Base-by-base conservation (phyloP, 2,329 filamentous ascomycete genomes). In the Domatiomyces catenatus region DNA sequence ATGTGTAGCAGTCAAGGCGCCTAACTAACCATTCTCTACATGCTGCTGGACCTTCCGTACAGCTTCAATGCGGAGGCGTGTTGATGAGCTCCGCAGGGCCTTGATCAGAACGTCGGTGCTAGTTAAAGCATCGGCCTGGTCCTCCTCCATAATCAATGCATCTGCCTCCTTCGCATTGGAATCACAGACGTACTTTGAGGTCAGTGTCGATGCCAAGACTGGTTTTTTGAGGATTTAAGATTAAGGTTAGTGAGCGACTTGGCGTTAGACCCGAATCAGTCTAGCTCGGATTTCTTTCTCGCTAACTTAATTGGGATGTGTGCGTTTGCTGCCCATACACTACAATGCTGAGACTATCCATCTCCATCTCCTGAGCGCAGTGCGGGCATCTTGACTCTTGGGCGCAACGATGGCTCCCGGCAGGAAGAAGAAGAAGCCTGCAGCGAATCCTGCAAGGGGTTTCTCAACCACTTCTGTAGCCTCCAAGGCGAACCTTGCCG, bases 401-500 rank as follows among this genome's bases (percentile, higher is more conserved):
- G 22, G 42, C 18, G 19, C 18, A 45, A n/a, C 20, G 17, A 90
- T 90, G 85, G 83, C 84, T 42, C 64, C 69, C 12, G 71, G 73
- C 55, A 84, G 57, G 86, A 68, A 94, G 71, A 94, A 95, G 72
- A 93, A 87, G 74, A 96, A 95, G 76, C 76, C 84, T 50, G 78
- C 79, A 22, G 79, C 83, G 28, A 96, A 95, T 67, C 86, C 89
- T 53, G 87, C 88, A 42, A 77, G 92, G 66, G 92, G 89, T 17
- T 94, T 95, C 69, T 87, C 90, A 57, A 98, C 92, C 4, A 93
- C 86, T 10, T 96, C 90, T 1, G 77, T 94, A 53, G 86, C 88
- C 44, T 93, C 87, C 20, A 94, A 89, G 64, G 73, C 77, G 45
- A 87, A 90, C 62, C 32, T 39, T 39, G 32, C 32, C 15, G 32